A percentile compares a stretch with the other conserved stretches of the same genome.
Evolutionary conservation across 768 basidiomycete species (phyloP).

Genomic region (Lactifluus subvellereus): DNA sequence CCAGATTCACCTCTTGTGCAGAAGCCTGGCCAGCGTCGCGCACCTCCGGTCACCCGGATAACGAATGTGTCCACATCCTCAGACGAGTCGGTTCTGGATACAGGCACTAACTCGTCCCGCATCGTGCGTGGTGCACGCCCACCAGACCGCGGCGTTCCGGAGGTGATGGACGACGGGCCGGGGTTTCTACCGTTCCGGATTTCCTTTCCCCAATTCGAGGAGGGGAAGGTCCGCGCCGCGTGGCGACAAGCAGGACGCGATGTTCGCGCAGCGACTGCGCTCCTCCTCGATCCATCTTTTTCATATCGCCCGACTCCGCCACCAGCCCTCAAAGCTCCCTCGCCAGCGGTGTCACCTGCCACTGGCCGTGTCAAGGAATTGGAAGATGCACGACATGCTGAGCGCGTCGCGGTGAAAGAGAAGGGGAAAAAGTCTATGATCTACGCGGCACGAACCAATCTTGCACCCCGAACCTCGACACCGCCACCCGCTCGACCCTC

Average conservation of each 20-base stretch:
- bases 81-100: conserved; percentile 56
- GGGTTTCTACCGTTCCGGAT: conserved; percentile 55
- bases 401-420: conserved; percentile 58
- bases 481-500: conserved; percentile 39
- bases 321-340: background rate
- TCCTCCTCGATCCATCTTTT: conserved; percentile 51
- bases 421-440: conserved; percentile 81
- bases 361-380: conserved; percentile 64
- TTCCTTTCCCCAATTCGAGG: conserved; percentile 48
- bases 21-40: conserved; percentile 46
- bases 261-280: conserved; percentile 50
- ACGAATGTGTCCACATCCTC: conserved; percentile 50
- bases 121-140: conserved; percentile 29
- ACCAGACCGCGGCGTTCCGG: conserved; percentile 17
- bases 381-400: conserved; percentile 67
- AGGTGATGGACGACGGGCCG: conserved; percentile 26
- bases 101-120: conserved; percentile 29
- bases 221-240: conserved; percentile 49
- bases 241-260: conserved; percentile 62
- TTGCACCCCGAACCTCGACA: conserved; percentile 33
- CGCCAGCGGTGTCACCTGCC: conserved; percentile 31
- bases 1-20: conserved; percentile 58
- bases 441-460: conserved; percentile 57
- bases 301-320: conserved; percentile 29
- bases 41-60: conserved; percentile 31